phyloP scores from a whole-genome alignment of 140 eudicot species.

The Bidens hawaiensis region DNA sequence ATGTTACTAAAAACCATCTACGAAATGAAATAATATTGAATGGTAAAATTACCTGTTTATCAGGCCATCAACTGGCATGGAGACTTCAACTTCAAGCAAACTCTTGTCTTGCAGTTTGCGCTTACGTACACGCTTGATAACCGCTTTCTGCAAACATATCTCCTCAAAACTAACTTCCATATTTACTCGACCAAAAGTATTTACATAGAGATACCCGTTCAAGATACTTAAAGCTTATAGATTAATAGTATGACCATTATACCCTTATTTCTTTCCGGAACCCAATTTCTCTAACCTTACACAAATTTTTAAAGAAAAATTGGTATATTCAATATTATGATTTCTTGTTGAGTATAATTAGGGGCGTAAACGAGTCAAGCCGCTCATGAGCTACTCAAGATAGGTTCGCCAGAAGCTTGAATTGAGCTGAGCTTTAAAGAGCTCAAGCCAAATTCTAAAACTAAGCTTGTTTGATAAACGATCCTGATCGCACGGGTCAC shows the following conservation, averaged over 20 bases:
- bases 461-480: no score
- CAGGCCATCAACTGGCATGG: slow-evolving; percentile 59
- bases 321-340: no score
- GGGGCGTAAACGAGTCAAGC: no score
- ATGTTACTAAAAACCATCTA: neutral
- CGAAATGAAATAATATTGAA: neutral
- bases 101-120: slow-evolving; percentile 44
- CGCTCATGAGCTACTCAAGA: no score
- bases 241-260: neutral
- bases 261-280: neutral
- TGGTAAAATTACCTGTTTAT: slow-evolving; percentile 53
- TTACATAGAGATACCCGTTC: neutral
- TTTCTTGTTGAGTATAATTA: no score
- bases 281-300: neutral
- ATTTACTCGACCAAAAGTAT: neutral
- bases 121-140: slow-evolving; percentile 41
- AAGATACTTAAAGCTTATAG: neutral
- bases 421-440: no score
- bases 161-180: neutral
- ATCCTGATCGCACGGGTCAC: no score
- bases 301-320: neutral
- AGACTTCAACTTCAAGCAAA: slow-evolving; percentile 57
- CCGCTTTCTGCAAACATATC: slow-evolving; percentile 44
- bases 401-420: no score
- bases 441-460: no score